Conservation (phyloP, 2,329 filamentous ascomycete species). For the Fusarium coicis region DNA sequence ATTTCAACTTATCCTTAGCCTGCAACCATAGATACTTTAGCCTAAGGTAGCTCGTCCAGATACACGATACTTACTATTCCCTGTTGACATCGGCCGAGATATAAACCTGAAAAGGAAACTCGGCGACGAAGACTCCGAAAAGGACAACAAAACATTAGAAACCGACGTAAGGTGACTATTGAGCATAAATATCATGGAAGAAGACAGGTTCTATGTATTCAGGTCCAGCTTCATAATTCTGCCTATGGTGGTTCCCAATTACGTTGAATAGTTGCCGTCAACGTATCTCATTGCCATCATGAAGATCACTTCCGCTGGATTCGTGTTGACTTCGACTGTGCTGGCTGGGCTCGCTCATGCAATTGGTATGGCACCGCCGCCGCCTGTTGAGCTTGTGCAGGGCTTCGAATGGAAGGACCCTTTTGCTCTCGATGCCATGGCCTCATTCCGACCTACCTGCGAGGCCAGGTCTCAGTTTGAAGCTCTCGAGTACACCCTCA, state of each 20-base stretch:
- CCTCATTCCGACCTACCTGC: conserved; percentile 50
- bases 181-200: conserved; percentile 29
- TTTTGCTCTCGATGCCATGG: conserved; percentile 46
- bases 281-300: conserved; percentile 25
- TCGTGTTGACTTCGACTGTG: conserved; percentile 6
- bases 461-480: conserved; percentile 49
- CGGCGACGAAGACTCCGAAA: conserved; percentile 43
- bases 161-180: background rate
- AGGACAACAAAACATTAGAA: conserved; percentile 40
- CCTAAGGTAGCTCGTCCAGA: conserved; percentile 6
- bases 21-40: conserved; percentile 2
- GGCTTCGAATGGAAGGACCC: conserved; percentile 57
- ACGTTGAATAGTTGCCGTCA: background rate
- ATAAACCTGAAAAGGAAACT: conserved; percentile 39
- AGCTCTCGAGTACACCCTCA: conserved; percentile 56
- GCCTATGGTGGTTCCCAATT: background rate
- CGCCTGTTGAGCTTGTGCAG: conserved; percentile 49
- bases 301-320: conserved; percentile 33
- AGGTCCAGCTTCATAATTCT: background rate
- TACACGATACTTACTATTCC: background rate
- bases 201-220: background rate
- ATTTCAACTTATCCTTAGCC: background rate
- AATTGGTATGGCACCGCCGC: conserved; percentile 44
- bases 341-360: conserved; percentile 38
- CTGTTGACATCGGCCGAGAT: conserved; percentile 8